Percentiles rank a stretch among this genome's conserved stretches.
Evolutionary conservation across 345 rosid genomes (phyloP).

Genomic region (Carallia pectinifolia): DNA sequence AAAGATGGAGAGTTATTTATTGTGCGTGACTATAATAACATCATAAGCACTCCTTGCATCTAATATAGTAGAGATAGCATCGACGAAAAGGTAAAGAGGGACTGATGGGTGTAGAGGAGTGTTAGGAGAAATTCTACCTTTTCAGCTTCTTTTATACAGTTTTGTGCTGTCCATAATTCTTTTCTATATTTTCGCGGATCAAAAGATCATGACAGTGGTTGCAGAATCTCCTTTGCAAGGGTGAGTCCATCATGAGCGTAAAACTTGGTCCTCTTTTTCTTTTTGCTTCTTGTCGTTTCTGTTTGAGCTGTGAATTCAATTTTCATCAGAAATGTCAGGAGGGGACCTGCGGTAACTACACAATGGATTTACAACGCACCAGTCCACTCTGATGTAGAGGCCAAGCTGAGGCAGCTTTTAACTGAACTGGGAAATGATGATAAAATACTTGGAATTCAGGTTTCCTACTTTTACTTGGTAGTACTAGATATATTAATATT

Average conservation of each 20-base stretch:
- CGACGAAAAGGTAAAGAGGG: no score
- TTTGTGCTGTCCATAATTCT: no score
- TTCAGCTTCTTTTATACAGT: no score
- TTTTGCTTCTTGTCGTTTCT: conserved; percentile 7
- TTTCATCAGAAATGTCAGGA: conserved; percentile 55
- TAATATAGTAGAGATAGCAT: no score
- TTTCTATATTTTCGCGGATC: conserved; percentile 43
- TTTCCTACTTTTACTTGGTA: conserved; percentile 10
- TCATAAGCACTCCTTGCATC: no score
- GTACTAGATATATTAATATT: no score
- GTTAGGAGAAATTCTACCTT: no score
- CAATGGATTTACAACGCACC: conserved; percentile 78
- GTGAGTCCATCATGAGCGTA: conserved; percentile 42
- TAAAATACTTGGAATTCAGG: conserved; percentile 95
- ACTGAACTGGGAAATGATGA: conserved; percentile 72
- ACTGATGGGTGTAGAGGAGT: no score
- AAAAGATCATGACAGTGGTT: conserved; percentile 89
- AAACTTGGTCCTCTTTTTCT: no score
- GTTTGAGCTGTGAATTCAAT: neutral
- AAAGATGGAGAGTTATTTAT: no score
- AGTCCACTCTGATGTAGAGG: conserved; percentile 70
- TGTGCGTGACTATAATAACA: no score
- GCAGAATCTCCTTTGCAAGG: conserved; percentile 86
- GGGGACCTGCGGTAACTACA: conserved; percentile 54
- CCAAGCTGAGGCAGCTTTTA: conserved; percentile 76